Evolutionary conservation across 2,329 filamentous ascomycete genomes (phyloP), one percentile per base, ranked within the genome.

Genomic region (Knufia fluminis): DNA sequence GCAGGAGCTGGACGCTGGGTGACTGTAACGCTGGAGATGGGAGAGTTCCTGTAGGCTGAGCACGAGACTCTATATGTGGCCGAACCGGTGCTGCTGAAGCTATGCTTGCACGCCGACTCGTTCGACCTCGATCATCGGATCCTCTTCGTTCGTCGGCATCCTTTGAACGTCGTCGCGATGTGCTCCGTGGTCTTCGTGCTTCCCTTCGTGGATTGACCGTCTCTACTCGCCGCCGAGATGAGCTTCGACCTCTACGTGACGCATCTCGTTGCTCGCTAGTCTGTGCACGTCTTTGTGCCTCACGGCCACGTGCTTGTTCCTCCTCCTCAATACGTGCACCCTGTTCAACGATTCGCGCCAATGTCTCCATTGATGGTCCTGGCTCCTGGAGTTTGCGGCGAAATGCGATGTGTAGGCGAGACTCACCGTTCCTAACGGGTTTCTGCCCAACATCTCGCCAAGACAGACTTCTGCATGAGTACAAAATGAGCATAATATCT

Each of bases 401-500:
- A 31, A 55, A 22, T 6, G 38, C 33, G 7, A 57, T 28, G 23
- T 55, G 51, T 19, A 57, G 40, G n/a, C 53, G 35, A 19, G 45
- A 20, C 16, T 32, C 38, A n/a, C 17, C 44, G 8, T 31, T 14
- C 16, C 49, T 12, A 4, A n/a, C 16, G 20, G 49, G 33, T 32
- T 42, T 33, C 8, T n/a, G 28, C 14, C 48, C 51, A 19, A 52
- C 17, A 19, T 49, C 38, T 22, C 26, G 20, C 54, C 55, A 57
- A 22, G 22, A 38, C 4, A 36, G 22, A 36, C 50, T 44, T 35
- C 26, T 46, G 40, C 40, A 52, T 6, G 55, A 56, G 40, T 55
- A 55, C 20, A 59, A 19, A 23, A 59, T 35, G 33, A 58, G 17
- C 17, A 55, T 45, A 9, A 55, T 36, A 16, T 33, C 48, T 7